phyloP scores from a whole-genome alignment of 2,329 filamentous ascomycete genomes.

The Mariannaea sp. region DNA sequence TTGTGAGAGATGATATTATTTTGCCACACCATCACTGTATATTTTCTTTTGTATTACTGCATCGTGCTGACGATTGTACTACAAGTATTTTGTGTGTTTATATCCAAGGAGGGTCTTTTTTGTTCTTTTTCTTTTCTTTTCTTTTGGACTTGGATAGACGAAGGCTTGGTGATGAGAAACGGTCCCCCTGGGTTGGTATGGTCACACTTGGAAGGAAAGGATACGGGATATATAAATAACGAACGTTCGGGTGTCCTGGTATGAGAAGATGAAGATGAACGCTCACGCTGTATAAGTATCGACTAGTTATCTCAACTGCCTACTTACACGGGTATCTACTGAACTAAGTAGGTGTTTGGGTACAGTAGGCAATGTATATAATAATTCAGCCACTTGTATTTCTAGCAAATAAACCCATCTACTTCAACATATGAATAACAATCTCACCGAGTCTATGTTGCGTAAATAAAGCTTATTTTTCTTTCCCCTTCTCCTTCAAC shows the following conservation, averaged over 20 bases:
- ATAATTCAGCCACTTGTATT: too few species aligned
- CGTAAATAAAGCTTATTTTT: too few species aligned
- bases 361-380: not conserved
- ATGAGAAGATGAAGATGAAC: too few species aligned
- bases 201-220: slow-evolving; percentile 1
- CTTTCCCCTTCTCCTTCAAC: too few species aligned
- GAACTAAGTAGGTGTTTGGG: too few species aligned
- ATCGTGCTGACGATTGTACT: not conserved
- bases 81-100: slow-evolving; percentile 9
- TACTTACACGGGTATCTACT: not conserved
- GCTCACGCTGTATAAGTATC: slow-evolving; percentile 3
- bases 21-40: slow-evolving; percentile 4
- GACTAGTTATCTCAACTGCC: not conserved
- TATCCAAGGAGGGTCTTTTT: slow-evolving; percentile 1
- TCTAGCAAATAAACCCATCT: too few species aligned
- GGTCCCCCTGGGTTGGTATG: not conserved
- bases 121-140: too few species aligned
- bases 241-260: not conserved
- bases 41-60: slow-evolving; percentile 18
- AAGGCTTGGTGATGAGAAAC: not conserved
- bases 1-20: not conserved
- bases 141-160: not conserved
- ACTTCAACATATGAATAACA: too few species aligned
- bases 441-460: too few species aligned
- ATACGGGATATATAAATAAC: not conserved